phyloP scores from a whole-genome alignment of 2,329 filamentous ascomycete species.

The Alternaria arborescens region DNA sequence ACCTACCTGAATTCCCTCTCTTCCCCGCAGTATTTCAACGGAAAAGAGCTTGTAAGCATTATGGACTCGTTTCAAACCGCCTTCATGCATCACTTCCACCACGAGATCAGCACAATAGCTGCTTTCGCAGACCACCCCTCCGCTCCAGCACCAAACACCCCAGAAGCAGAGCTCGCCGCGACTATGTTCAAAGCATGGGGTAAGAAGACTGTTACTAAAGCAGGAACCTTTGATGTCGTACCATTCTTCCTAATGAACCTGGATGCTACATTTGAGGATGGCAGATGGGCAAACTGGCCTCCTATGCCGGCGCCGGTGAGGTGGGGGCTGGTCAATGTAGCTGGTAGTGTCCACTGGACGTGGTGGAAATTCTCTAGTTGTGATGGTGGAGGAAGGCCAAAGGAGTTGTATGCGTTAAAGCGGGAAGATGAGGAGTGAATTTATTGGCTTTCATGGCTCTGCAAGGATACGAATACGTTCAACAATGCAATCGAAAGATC shows the following conservation, averaged over 20 bases:
- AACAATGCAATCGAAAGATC: not conserved
- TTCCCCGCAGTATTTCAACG: constrained; percentile 32
- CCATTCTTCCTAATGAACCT: constrained; percentile 72
- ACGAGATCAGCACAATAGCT: constrained; percentile 46
- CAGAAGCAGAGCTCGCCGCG: constrained; percentile 56
- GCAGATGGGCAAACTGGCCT: constrained; percentile 69
- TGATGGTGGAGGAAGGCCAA: constrained; percentile 61
- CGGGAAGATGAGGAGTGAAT: not conserved
- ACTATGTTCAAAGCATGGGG: constrained; percentile 68
- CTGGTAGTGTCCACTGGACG: constrained; percentile 63
- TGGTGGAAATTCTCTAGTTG: constrained; percentile 74
- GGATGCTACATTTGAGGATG: constrained; percentile 67
- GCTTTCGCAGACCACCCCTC: constrained; percentile 57
- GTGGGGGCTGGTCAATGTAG: constrained; percentile 68
- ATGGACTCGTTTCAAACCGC: constrained; percentile 41
- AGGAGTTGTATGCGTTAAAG: constrained; percentile 47
- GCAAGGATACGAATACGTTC: not conserved
- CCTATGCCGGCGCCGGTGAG: constrained; percentile 68
- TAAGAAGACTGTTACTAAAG: constrained; percentile 70
- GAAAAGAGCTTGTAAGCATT: constrained; percentile 31
- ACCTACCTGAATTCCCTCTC: constrained; percentile 32
- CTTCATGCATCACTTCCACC: constrained; percentile 45
- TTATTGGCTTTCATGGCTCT: not conserved
- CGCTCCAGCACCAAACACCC: constrained; percentile 58
- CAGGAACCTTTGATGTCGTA: constrained; percentile 66